phyloP scores from a whole-genome alignment of 2,329 filamentous ascomycete genomes.

The Fusarium sp. region DNA sequence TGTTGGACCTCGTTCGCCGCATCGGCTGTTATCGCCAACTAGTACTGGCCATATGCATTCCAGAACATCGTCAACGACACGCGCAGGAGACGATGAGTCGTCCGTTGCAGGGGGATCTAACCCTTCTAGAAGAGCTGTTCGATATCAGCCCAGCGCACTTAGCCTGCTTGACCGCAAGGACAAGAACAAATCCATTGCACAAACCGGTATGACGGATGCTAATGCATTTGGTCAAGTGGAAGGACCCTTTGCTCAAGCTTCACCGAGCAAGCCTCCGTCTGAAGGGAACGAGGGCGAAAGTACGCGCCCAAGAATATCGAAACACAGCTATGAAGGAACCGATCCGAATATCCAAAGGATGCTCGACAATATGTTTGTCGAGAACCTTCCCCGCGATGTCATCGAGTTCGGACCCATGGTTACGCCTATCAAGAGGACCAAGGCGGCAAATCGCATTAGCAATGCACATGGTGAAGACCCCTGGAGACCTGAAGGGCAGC shows the following conservation, averaged over 20 bases:
- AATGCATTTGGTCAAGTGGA: slow-evolving; percentile 72
- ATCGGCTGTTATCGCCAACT: slow-evolving; percentile 48
- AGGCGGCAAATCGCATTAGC: slow-evolving; percentile 61
- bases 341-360: slow-evolving; percentile 76
- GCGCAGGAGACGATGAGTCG: slow-evolving; percentile 49
- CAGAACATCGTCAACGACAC: slow-evolving; percentile 49
- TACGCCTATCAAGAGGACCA: slow-evolving; percentile 71
- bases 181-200: slow-evolving; percentile 67
- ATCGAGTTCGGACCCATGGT: slow-evolving; percentile 84
- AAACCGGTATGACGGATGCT: slow-evolving; percentile 68
- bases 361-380: slow-evolving; percentile 86
- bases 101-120: slow-evolving; percentile 56
- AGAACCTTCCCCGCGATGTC: slow-evolving; percentile 75
- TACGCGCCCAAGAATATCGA: slow-evolving; percentile 60
- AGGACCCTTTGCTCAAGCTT: slow-evolving; percentile 61
- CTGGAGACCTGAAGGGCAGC: slow-evolving; percentile 86
- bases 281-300: slow-evolving; percentile 46
- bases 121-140: slow-evolving; percentile 59
- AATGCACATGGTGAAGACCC: slow-evolving; percentile 56
- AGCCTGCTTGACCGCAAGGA: slow-evolving; percentile 70
- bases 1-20: slow-evolving; percentile 46
- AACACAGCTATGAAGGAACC: slow-evolving; percentile 88
- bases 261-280: slow-evolving; percentile 35
- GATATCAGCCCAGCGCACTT: slow-evolving; percentile 69
- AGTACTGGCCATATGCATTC: slow-evolving; percentile 51